Conservation (phyloP, 257 asterid genomes). For the Nemophila menziesii region DNA sequence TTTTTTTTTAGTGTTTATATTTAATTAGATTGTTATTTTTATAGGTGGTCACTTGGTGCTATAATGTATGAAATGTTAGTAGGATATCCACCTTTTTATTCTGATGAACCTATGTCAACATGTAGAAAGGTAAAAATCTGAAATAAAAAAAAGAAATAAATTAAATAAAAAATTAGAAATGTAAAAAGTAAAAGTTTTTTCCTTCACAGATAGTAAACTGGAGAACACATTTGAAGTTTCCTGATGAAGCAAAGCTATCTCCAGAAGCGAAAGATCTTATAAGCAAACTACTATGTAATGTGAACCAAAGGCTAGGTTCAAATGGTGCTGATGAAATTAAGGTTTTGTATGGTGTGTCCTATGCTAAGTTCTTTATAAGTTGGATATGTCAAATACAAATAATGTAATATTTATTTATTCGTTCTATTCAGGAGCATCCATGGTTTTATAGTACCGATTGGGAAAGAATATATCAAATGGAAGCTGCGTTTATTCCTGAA, state of each 20-base stretch:
- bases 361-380: conserved; percentile 24
- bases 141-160: too few relatives aligned
- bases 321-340: conserved; percentile 82
- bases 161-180: too few relatives aligned
- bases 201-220: conserved; percentile 99
- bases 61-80: conserved; percentile 43
- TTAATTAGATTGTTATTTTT: conserved; percentile 3
- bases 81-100: conserved; percentile 19
- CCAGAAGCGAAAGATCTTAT: conserved; percentile 77
- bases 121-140: conserved; percentile 14
- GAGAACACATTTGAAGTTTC: conserved; percentile 81
- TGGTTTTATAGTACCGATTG: conserved; percentile 78
- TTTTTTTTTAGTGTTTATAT: too few relatives aligned
- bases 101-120: conserved; percentile 16
- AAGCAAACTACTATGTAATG: conserved; percentile 73
- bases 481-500: conserved; percentile 91
- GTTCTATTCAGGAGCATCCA: conserved; percentile 53
- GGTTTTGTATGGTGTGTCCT: conserved; percentile 55
- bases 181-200: too few relatives aligned
- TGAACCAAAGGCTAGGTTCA: conserved; percentile 81
- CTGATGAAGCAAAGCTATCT: conserved; percentile 82
- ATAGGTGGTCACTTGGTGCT: conserved; percentile 54
- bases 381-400: conserved; percentile 16
- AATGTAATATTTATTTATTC: conserved; percentile 11
- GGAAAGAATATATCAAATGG: conserved; percentile 69